These are phyloP conservation scores for Celoporthe dispersa DNA, from an alignment of 2,329 filamentous ascomycete genomes.

Conservation along the genomic window DNA sequence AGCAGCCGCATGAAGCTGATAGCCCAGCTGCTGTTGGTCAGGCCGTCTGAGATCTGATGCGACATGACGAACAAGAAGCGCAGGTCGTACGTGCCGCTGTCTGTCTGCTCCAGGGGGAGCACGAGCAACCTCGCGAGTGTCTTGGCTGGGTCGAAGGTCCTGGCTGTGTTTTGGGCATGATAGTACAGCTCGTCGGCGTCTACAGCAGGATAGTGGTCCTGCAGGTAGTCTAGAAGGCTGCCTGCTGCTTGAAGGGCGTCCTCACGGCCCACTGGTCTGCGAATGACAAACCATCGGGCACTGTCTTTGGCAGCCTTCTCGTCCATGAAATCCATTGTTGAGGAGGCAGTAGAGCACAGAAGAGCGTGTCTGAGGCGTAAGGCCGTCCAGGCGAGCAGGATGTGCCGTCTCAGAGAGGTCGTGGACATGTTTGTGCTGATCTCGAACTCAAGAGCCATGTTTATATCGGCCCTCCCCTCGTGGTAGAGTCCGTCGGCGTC, in stretches of 20 bases:
- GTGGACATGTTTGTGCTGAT: slow-evolving; percentile 30
- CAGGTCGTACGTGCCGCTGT: slow-evolving; percentile 19
- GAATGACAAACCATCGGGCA: slow-evolving; percentile 20
- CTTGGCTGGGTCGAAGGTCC: slow-evolving; percentile 31
- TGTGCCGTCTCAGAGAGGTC: slow-evolving; percentile 28
- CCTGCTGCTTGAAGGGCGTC: slow-evolving; percentile 8
- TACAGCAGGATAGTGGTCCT: slow-evolving; percentile 20
- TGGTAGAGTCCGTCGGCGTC: slow-evolving; percentile 34
- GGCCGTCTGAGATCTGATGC: slow-evolving; percentile 35
- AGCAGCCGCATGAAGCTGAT: slow-evolving; percentile 32
- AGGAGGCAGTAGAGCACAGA: slow-evolving; percentile 28
- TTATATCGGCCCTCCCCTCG: slow-evolving; percentile 35
- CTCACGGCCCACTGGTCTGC: background rate
- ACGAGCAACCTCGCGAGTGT: slow-evolving; percentile 32
- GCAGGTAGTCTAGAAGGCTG: slow-evolving; percentile 9
- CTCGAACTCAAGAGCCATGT: slow-evolving; percentile 28
- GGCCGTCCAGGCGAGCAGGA: slow-evolving; percentile 33
- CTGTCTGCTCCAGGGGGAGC: slow-evolving; percentile 27
- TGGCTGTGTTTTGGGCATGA: slow-evolving; percentile 33
- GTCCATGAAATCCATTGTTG: slow-evolving; percentile 27
- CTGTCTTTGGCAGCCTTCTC: slow-evolving; percentile 2
- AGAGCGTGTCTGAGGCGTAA: slow-evolving; percentile 33
- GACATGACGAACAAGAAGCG: slow-evolving; percentile 33
- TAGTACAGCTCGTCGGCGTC: slow-evolving; percentile 29
- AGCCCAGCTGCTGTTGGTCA: slow-evolving; percentile 32